Evolutionary conservation across 1,139 yeast genomes (phyloP).

Genomic region (Hyphopichia pseudoburtonii): DNA sequence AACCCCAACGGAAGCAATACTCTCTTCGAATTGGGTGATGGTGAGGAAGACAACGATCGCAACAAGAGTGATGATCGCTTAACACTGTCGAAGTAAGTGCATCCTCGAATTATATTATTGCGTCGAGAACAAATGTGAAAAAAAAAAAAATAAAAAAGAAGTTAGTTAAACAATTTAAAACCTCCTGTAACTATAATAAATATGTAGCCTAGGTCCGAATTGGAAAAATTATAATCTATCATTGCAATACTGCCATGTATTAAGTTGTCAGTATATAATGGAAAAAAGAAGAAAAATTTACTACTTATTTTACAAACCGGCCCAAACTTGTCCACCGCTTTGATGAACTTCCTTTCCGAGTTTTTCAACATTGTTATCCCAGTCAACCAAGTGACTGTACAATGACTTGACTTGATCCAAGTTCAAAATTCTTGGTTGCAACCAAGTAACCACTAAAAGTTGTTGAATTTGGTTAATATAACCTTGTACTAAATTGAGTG

Average conservation of each 20-base stretch:
- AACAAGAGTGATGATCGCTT: constrained; percentile 30
- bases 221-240: too few species aligned
- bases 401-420: constrained; percentile 74
- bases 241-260: too few species aligned
- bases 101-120: too few species aligned
- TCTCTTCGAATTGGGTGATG: constrained; percentile 40
- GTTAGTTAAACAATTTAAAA: background rate
- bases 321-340: constrained; percentile 43
- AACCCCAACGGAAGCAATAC: constrained; percentile 22
- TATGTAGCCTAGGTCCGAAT: background rate
- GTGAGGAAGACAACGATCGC: constrained; percentile 27
- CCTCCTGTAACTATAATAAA: background rate
- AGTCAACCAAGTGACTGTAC: constrained; percentile 67
- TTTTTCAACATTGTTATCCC: constrained; percentile 74
- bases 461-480: constrained; percentile 83
- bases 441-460: constrained; percentile 83
- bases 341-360: constrained; percentile 50
- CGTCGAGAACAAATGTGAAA: background rate
- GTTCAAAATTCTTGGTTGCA: constrained; percentile 92
- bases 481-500: constrained; percentile 81
- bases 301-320: constrained; percentile 21
- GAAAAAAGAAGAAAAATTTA: background rate
- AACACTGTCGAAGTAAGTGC: constrained; percentile 13
- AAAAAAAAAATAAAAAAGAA: too few species aligned
- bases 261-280: too few species aligned